phyloP scores from a whole-genome alignment of 2,329 filamentous ascomycete genomes.

The Claviceps sp. region DNA sequence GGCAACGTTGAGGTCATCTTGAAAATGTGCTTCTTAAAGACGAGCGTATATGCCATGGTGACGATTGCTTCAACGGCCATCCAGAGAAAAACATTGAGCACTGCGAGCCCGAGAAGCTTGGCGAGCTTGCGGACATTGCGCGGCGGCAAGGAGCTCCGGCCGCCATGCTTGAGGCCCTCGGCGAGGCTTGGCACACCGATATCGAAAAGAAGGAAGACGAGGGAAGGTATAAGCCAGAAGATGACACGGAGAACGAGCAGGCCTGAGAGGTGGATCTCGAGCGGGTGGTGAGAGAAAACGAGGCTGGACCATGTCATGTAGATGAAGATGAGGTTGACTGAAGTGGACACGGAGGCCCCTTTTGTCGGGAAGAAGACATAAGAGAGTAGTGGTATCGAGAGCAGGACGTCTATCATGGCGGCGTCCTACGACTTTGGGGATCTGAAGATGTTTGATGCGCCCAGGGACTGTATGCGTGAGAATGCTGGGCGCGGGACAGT shows the following conservation, averaged over 20 bases:
- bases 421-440: neutral
- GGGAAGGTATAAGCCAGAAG: slow-evolving; percentile 61
- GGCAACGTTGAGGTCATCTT: slow-evolving; percentile 34
- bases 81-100: slow-evolving; percentile 32
- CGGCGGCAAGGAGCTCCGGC: slow-evolving; percentile 33
- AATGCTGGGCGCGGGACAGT: too few relatives aligned
- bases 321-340: slow-evolving; percentile 76
- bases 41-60: slow-evolving; percentile 21
- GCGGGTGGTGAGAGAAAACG: slow-evolving; percentile 60
- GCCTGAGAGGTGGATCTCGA: slow-evolving; percentile 63
- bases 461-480: too few relatives aligned
- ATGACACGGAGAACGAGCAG: slow-evolving; percentile 52
- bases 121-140: slow-evolving; percentile 23
- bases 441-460: neutral
- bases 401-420: slow-evolving; percentile 45
- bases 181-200: slow-evolving; percentile 54
- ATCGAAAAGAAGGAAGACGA: slow-evolving; percentile 63
- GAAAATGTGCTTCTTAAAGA: slow-evolving; percentile 29
- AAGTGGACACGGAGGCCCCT: slow-evolving; percentile 56
- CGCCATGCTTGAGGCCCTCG: slow-evolving; percentile 55
- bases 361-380: slow-evolving; percentile 49
- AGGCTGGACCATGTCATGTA: slow-evolving; percentile 83
- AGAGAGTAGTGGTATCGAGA: slow-evolving; percentile 60
- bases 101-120: slow-evolving; percentile 26
- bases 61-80: slow-evolving; percentile 30